Evolutionary conservation across 176 grass and related monocot species (phyloP).

Genomic region (Avena sativa): DNA sequence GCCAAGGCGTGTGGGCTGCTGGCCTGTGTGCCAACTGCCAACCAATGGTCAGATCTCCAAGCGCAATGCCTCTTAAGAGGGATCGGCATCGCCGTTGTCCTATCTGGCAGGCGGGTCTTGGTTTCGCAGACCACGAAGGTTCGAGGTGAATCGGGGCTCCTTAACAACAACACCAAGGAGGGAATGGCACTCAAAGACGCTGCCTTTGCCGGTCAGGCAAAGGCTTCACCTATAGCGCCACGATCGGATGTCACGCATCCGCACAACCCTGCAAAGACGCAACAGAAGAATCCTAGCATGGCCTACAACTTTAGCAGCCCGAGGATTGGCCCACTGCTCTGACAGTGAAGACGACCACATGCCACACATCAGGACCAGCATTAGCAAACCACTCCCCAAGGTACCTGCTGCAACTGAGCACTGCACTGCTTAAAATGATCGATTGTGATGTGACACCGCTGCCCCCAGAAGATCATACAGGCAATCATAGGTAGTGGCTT

Average conservation of each 20-base stretch:
- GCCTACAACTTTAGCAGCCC: neutral
- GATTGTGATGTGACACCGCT: neutral
- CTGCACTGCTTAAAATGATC: neutral
- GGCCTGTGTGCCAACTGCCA: neutral
- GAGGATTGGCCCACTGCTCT: neutral
- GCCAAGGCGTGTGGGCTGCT: neutral
- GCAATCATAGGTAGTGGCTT: slow-evolving; percentile 12
- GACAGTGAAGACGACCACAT: no score
- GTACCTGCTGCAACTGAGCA: no score
- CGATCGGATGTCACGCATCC: neutral
- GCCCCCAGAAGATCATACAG: neutral
- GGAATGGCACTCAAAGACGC: neutral
- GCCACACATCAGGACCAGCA: no score
- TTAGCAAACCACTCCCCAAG: no score
- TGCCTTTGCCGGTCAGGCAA: no score
- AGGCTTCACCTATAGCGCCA: neutral
- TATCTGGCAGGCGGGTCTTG: neutral
- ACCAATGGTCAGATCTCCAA: neutral
- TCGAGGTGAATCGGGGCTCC: neutral
- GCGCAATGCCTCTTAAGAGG: neutral
- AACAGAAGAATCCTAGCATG: neutral
- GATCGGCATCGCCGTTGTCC: neutral
- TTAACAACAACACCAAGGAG: neutral
- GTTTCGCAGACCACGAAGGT: neutral
- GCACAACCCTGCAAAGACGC: neutral